A percentile compares a stretch with the other conserved stretches of the same genome.
These are phyloP conservation scores for Trichocladium uniseriatum DNA, from an alignment of 495 filamentous ascomycete genomes.

Conservation along the genomic window DNA sequence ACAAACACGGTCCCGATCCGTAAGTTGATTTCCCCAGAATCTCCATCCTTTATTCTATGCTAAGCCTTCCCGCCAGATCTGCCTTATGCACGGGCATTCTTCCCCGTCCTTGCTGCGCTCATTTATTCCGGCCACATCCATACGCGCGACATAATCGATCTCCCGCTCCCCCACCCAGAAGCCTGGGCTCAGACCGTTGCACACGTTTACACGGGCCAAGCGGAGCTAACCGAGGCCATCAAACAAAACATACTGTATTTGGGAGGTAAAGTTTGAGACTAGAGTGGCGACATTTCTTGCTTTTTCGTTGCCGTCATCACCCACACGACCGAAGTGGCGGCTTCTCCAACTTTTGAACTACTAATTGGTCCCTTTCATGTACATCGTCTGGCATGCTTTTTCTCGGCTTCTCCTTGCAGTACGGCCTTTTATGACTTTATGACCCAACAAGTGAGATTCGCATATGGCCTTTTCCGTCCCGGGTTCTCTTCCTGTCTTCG, in stretches of 20 bases:
- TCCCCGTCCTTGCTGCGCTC: slow-evolving; percentile 45
- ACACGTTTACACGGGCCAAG: slow-evolving; percentile 44
- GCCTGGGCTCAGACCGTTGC: slow-evolving; percentile 42
- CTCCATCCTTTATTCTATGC: background rate
- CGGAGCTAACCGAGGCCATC: slow-evolving; percentile 35
- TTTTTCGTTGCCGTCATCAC: slow-evolving; percentile 4
- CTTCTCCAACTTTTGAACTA: background rate
- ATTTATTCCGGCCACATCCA: slow-evolving; percentile 42
- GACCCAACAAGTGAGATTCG: too few species aligned
- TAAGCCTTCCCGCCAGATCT: slow-evolving; percentile 30
- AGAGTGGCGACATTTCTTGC: background rate
- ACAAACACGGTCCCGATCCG: slow-evolving; percentile 38
- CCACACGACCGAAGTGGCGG: slow-evolving; percentile 12
- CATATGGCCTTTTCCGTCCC: too few species aligned
- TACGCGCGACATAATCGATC: slow-evolving; percentile 43
- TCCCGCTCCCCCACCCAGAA: slow-evolving; percentile 47
- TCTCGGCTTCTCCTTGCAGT: too few species aligned
- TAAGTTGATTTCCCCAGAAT: slow-evolving; percentile 28
- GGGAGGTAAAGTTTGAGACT: slow-evolving; percentile 37
- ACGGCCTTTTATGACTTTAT: too few species aligned
- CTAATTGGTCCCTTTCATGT: slow-evolving; percentile 3
- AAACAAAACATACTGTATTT: slow-evolving; percentile 46
- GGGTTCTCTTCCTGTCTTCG: too few species aligned
- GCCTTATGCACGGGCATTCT: slow-evolving; percentile 38
- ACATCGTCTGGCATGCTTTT: too few species aligned